Evolutionary conservation across 768 basidiomycete species (phyloP), one percentile per base, ranked within the genome.

Genomic region (Rhodosporidiobolus odoratus): DNA sequence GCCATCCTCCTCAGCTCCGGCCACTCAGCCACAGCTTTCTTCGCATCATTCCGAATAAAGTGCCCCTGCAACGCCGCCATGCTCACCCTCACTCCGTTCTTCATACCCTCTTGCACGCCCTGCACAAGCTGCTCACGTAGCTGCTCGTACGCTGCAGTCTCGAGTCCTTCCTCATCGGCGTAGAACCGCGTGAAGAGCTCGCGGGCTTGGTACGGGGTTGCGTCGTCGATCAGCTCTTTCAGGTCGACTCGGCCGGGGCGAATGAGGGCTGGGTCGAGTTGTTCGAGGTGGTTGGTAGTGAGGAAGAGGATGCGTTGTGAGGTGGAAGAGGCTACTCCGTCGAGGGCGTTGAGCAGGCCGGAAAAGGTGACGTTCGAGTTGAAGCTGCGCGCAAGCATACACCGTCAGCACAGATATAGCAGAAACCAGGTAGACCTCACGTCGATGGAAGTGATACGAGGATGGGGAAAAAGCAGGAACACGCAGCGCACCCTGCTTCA

Each of bases 301-400:
- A 99, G 90, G 81, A 99, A 99, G 43, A 99, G 86, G 78, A 99
- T 88, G n/a, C 96, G 88, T 77, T 96, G 93, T 81, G 97, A 94
- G 30, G 78, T 73, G 50, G 93, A 92, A 17, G 95, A 96, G 8
- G 92, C 95, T 37, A 99, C 95, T 25, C 96, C 96, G 77, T 99
- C 96, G 4, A 99, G 83, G 21, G 94, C 93, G 76, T 99, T 99
- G 52, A 99, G 82, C 78, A 98, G 91, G 35, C 96, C 96, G 13
- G 95, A 97, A 81, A 99, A 98, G 6, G 96, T 98, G 43, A 99
- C 89, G 19, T 90, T 89, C 0, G 92, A 93, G 80, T 94, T 92
- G 78, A 92, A 95, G 34, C 92, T 94, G 76, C 37, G 23, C 0
- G 35, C n/a, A 41, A 19, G 25, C 25, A n/a, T 43, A 50, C 7